A percentile compares a stretch with the other conserved stretches of the same genome.
Conservation (phyloP, 108 stramenopile genomes). For the Skeletonema menzelii region DNA sequence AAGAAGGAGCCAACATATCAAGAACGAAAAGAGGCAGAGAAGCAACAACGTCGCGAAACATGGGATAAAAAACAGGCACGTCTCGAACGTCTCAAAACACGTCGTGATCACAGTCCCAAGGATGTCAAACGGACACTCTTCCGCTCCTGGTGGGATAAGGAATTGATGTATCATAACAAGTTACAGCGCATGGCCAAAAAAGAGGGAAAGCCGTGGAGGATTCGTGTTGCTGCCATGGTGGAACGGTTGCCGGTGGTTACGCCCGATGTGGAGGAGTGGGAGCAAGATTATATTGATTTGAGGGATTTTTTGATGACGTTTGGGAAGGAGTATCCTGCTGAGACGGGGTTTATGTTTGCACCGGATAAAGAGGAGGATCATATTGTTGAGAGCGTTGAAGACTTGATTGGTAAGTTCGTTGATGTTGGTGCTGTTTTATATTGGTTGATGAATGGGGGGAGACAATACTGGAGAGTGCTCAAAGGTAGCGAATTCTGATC, state of each 20-base stretch:
- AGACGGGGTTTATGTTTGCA: constrained; percentile 54
- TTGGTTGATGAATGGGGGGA: background rate
- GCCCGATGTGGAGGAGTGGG: constrained; percentile 70
- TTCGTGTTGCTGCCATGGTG: constrained; percentile 73
- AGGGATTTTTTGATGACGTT: constrained; percentile 55
- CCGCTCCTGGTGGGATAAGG: constrained; percentile 62
- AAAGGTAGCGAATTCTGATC: background rate
- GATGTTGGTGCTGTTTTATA: background rate
- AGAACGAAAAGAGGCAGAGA: constrained; percentile 47
- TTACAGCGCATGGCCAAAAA: constrained; percentile 65
- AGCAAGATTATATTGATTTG: constrained; percentile 67
- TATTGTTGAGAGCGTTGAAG: constrained; percentile 56
- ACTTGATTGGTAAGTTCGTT: constrained; percentile 57
- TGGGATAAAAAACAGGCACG: constrained; percentile 50
- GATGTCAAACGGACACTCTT: constrained; percentile 53
- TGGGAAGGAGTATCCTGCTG: constrained; percentile 74
- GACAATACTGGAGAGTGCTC: background rate
- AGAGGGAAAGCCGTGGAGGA: constrained; percentile 71
- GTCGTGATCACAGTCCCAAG: constrained; percentile 53
- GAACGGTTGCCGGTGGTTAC: constrained; percentile 73
- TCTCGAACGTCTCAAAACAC: constrained; percentile 44
- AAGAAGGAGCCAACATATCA: constrained; percentile 17
- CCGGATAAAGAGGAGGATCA: constrained; percentile 45
- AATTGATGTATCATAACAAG: constrained; percentile 52
- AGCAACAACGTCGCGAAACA: constrained; percentile 53